Conservation (phyloP, 306 rosid species). For the Vigna mungo region DNA sequence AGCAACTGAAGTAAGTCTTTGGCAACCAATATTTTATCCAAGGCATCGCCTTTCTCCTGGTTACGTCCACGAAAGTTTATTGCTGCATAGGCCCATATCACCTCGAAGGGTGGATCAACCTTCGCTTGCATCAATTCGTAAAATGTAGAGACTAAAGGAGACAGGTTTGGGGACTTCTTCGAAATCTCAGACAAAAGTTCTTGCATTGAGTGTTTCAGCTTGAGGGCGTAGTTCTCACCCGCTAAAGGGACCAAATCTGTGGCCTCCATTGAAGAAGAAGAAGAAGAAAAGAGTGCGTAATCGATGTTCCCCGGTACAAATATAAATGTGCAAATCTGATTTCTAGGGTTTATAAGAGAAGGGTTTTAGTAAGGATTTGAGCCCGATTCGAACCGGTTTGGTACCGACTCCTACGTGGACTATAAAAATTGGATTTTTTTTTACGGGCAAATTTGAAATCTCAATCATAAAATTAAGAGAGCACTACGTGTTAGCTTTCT, state of each 20-base stretch:
- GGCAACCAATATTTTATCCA: slow-evolving; percentile 57
- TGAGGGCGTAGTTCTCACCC: slow-evolving; percentile 55
- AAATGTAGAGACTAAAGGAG: slow-evolving; percentile 50
- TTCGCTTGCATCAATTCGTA: slow-evolving; percentile 64
- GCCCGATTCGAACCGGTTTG: slow-evolving; percentile 17
- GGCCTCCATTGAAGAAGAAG: slow-evolving; percentile 34
- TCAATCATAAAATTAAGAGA: neutral
- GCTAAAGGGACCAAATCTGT: slow-evolving; percentile 37
- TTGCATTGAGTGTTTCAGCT: slow-evolving; percentile 57
- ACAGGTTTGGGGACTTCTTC: slow-evolving; percentile 43
- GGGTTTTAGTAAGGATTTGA: slow-evolving; percentile 24
- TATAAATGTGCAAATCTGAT: neutral
- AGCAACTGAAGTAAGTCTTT: slow-evolving; percentile 61
- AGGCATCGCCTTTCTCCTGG: slow-evolving; percentile 53
- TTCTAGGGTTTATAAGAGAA: slow-evolving; percentile 47
- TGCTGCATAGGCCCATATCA: slow-evolving; percentile 74
- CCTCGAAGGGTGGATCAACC: slow-evolving; percentile 72
- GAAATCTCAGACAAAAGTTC: slow-evolving; percentile 54
- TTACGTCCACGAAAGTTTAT: slow-evolving; percentile 50
- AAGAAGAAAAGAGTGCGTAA: slow-evolving; percentile 38
- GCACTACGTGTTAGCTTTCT: slow-evolving; percentile 55
- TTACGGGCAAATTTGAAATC: neutral
- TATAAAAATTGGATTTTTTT: slow-evolving; percentile 2
- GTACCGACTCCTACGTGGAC: slow-evolving; percentile 37
- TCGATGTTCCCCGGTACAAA: slow-evolving; percentile 17